Conservation (phyloP, 495 filamentous ascomycete genomes). For the Penicillium egyptiacum region DNA sequence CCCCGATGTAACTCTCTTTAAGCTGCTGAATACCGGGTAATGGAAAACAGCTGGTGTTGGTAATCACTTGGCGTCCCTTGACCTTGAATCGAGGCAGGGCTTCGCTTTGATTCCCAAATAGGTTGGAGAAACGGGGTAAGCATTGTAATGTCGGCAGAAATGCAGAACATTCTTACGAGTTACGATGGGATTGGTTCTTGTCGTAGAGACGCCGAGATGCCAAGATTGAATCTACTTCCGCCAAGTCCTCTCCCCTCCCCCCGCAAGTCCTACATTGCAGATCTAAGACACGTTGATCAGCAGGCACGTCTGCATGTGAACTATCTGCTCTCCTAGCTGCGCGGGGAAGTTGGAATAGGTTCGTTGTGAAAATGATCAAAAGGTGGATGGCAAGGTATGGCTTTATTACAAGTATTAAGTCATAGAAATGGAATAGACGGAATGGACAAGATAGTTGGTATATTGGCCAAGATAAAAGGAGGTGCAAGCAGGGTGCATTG, state of each 20-base stretch:
- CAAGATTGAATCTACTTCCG: neutral
- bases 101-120: neutral
- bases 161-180: neutral
- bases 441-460: neutral
- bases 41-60: neutral
- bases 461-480: neutral
- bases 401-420: neutral
- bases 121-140: neutral
- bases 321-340: neutral
- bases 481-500: neutral
- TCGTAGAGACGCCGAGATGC: neutral
- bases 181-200: neutral
- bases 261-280: neutral
- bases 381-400: neutral
- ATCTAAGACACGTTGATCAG: neutral
- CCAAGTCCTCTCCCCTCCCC: neutral
- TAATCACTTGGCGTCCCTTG: too few species aligned
- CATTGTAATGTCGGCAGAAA: neutral
- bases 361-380: neutral
- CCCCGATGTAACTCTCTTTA: neutral
- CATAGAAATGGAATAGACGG: too few species aligned
- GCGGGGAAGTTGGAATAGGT: too few species aligned
- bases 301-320: neutral
- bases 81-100: neutral
- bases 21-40: neutral